These are phyloP conservation scores for Epichloe festucae DNA, from an alignment of 2,329 filamentous ascomycete genomes.

Conservation along the genomic window DNA sequence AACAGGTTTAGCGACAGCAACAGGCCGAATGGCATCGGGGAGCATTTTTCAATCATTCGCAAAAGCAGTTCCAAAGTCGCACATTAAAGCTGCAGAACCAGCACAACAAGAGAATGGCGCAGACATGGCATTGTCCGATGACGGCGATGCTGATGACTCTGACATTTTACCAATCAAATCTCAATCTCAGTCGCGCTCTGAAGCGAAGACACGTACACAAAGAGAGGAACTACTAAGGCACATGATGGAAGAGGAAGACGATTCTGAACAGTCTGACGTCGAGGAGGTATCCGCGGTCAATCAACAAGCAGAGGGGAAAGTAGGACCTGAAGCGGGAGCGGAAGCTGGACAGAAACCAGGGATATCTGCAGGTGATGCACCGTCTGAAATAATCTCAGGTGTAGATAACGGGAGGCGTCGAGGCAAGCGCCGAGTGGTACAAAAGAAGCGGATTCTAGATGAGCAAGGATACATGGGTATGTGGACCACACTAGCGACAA, in stretches of 20 bases:
- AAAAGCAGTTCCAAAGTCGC: slow-evolving; percentile 33
- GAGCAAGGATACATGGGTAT: slow-evolving; percentile 81
- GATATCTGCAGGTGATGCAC: slow-evolving; percentile 28
- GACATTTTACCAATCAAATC: slow-evolving; percentile 18
- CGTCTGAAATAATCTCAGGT: slow-evolving; percentile 40
- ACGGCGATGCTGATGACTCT: slow-evolving; percentile 27
- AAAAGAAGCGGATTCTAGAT: slow-evolving; percentile 77
- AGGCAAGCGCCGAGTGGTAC: slow-evolving; percentile 68
- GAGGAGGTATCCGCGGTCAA: slow-evolving; percentile 25
- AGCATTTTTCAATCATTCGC: slow-evolving; percentile 72
- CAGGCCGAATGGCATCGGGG: slow-evolving; percentile 45
- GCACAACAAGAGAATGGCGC: slow-evolving; percentile 19
- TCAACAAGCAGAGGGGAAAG: slow-evolving; percentile 25
- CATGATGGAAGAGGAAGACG: slow-evolving; percentile 38
- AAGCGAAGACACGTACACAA: slow-evolving; percentile 20
- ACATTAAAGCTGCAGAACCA: slow-evolving; percentile 34
- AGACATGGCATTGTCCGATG: slow-evolving; percentile 23
- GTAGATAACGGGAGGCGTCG: slow-evolving; percentile 50
- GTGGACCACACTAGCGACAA: slow-evolving; percentile 16
- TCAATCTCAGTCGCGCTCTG: slow-evolving; percentile 12
- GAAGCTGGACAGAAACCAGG: slow-evolving; percentile 18
- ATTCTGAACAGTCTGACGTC: slow-evolving; percentile 35
- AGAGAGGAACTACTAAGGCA: slow-evolving; percentile 25
- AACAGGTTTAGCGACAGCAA: slow-evolving; percentile 9
- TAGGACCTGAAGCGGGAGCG: slow-evolving; percentile 18